Percentiles rank a stretch among this genome's conserved stretches.
These are phyloP conservation scores for Krasilnikovozyma curviuscula DNA, from an alignment of 768 basidiomycete species.

Conservation along the genomic window DNA sequence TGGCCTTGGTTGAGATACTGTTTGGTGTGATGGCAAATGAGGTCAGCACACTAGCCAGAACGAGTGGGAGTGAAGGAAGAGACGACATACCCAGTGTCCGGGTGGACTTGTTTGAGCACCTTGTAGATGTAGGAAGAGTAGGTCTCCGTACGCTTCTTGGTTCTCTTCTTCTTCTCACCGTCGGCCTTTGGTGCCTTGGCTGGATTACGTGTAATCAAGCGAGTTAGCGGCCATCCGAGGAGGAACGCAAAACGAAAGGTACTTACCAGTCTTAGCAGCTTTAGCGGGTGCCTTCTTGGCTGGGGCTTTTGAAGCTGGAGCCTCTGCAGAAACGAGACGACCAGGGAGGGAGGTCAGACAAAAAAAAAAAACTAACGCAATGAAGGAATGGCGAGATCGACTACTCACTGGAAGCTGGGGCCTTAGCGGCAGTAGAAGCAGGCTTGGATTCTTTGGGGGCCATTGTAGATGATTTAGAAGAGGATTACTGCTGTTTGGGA, in stretches of 20 bases:
- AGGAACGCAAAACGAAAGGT: not conserved
- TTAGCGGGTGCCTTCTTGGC: slow-evolving; percentile 63
- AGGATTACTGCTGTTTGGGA: too few species aligned
- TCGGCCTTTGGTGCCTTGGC: slow-evolving; percentile 46
- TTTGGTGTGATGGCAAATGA: too few species aligned
- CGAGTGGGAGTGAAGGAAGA: too few species aligned
- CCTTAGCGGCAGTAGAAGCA: slow-evolving; percentile 7
- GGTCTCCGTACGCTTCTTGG: slow-evolving; percentile 75
- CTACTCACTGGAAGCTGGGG: slow-evolving; percentile 8
- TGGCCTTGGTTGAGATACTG: slow-evolving; percentile 96
- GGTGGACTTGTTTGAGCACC: slow-evolving; percentile 96
- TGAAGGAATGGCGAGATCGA: too few species aligned
- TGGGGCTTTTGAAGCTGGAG: slow-evolving; percentile 54
- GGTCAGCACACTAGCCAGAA: too few species aligned
- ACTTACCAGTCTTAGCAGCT: slow-evolving; percentile 29
- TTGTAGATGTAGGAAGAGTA: slow-evolving; percentile 62
- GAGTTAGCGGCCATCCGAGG: too few species aligned
- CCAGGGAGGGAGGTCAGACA: not conserved
- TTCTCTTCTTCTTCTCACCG: slow-evolving; percentile 39
- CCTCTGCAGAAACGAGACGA: too few species aligned
- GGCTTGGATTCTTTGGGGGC: too few species aligned
- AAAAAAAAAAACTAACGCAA: too few species aligned
- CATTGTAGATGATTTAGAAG: too few species aligned
- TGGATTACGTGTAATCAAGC: slow-evolving; percentile 34
- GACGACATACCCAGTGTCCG: too few species aligned